A percentile compares a stretch with the other conserved stretches of the same genome.
These are phyloP conservation scores for Tylopilus balloui DNA, from an alignment of 768 basidiomycete species.

Conservation along the genomic window DNA sequence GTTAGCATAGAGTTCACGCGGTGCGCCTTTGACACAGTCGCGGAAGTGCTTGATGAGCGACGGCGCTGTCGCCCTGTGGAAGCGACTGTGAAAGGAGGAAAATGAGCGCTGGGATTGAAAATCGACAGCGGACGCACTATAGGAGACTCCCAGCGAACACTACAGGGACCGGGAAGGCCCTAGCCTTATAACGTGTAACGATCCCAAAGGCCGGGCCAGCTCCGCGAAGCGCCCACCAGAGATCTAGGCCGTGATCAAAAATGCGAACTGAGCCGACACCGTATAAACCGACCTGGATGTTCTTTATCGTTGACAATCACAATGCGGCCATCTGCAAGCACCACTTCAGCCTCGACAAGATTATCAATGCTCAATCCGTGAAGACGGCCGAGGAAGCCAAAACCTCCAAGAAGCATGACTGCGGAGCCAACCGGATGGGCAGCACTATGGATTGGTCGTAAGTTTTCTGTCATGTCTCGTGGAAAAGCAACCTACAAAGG, in stretches of 20 bases:
- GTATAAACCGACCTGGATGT: constrained; percentile 50
- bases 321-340: constrained; percentile 85
- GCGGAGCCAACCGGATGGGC: constrained; percentile 79
- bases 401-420: constrained; percentile 81
- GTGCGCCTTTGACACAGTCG: constrained; percentile 87
- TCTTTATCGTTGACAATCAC: constrained; percentile 70
- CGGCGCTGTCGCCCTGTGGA: constrained; percentile 80
- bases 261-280: not conserved
- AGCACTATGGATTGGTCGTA: constrained; percentile 42
- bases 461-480: not conserved
- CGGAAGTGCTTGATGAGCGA: constrained; percentile 89
- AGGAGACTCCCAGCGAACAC: constrained; percentile 92
- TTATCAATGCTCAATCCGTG: constrained; percentile 87
- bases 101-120: constrained; percentile 1
- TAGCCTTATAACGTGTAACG: constrained; percentile 84
- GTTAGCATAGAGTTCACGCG: constrained; percentile 85
- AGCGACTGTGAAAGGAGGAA: constrained; percentile 52
- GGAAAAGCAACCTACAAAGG: constrained; percentile 54
- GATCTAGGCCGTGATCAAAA: constrained; percentile 42
- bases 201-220: constrained; percentile 82
- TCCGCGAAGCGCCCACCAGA: constrained; percentile 86
- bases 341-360: constrained; percentile 88
- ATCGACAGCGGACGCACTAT: constrained; percentile 48
- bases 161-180: constrained; percentile 83
- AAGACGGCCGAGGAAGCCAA: constrained; percentile 81